Conservation (phyloP, 805 yeast species). For the Kregervanrija delftensis region DNA sequence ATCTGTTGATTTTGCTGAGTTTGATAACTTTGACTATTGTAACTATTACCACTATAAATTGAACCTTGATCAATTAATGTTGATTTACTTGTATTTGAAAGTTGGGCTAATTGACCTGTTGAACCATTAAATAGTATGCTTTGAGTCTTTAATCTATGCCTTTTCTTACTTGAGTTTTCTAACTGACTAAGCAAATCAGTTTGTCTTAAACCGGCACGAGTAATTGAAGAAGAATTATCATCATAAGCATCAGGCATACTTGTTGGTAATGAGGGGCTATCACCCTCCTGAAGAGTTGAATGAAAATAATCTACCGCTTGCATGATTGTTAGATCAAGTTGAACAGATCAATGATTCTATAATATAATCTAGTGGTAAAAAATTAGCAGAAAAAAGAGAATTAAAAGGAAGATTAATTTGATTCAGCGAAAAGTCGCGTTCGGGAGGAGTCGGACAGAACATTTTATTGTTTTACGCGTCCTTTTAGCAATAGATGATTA, state of each 20-base stretch:
- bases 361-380: too few relatives aligned
- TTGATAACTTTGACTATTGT: not conserved
- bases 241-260: slow-evolving; percentile 18
- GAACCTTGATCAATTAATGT: slow-evolving; percentile 9
- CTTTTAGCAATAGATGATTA: too few relatives aligned
- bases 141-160: slow-evolving; percentile 21
- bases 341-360: too few relatives aligned
- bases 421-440: too few relatives aligned
- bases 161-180: slow-evolving; percentile 20
- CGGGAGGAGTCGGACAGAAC: too few relatives aligned
- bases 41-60: slow-evolving; percentile 4
- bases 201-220: slow-evolving; percentile 26
- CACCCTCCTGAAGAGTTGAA: too few relatives aligned
- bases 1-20: too few relatives aligned
- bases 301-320: too few relatives aligned
- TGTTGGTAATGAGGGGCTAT: not conserved
- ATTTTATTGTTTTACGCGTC: too few relatives aligned
- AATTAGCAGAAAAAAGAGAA: too few relatives aligned
- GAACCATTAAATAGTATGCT: slow-evolving; percentile 7
- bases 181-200: slow-evolving; percentile 23
- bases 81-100: slow-evolving; percentile 3
- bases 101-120: not conserved
- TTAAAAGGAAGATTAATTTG: too few relatives aligned
- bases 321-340: too few relatives aligned
- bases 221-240: slow-evolving; percentile 21